Evolutionary conservation across 1,284 basidiomycete genomes (phyloP).

Genomic region (Athelia psychrophila): DNA sequence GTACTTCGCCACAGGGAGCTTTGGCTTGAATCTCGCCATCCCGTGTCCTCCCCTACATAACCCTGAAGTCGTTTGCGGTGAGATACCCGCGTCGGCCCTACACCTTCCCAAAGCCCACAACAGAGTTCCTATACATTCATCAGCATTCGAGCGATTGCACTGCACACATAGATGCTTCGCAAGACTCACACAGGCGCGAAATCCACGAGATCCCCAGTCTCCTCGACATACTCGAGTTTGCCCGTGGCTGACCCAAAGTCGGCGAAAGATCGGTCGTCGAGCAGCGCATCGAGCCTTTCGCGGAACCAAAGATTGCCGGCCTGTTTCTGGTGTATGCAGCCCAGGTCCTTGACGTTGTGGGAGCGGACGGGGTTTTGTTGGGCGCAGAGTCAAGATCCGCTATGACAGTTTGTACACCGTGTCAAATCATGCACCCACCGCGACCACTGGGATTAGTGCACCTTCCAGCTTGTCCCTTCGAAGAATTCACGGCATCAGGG

Average conservation of each 20-base stretch:
- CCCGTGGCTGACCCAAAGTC: constrained; percentile 41
- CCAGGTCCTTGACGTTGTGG: constrained; percentile 33
- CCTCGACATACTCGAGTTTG: constrained; percentile 28
- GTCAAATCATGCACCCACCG: background rate
- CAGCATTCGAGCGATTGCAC: background rate
- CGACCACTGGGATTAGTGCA: constrained; percentile 11
- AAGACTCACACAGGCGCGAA: constrained; percentile 37
- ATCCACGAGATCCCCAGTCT: constrained; percentile 27
- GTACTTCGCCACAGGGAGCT: constrained; percentile 38
- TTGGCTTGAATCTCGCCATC: constrained; percentile 40
- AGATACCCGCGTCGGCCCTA: constrained; percentile 34
- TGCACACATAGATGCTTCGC: no score
- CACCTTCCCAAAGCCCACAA: constrained; percentile 36
- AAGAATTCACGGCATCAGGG: no score
- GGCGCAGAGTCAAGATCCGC: constrained; percentile 24
- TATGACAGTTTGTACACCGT: constrained; percentile 17
- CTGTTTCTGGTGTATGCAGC: constrained; percentile 40
- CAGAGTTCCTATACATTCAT: constrained; percentile 30
- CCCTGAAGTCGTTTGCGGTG: constrained; percentile 42
- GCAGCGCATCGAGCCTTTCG: constrained; percentile 32
- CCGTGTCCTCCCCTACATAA: constrained; percentile 40
- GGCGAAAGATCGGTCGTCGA: constrained; percentile 32
- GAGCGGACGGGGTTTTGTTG: constrained; percentile 28
- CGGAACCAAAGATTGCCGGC: constrained; percentile 41
- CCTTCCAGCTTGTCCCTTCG: constrained; percentile 25